Base-by-base conservation (phyloP, 306 rosid genomes). In the Boehmeria nivea region DNA sequence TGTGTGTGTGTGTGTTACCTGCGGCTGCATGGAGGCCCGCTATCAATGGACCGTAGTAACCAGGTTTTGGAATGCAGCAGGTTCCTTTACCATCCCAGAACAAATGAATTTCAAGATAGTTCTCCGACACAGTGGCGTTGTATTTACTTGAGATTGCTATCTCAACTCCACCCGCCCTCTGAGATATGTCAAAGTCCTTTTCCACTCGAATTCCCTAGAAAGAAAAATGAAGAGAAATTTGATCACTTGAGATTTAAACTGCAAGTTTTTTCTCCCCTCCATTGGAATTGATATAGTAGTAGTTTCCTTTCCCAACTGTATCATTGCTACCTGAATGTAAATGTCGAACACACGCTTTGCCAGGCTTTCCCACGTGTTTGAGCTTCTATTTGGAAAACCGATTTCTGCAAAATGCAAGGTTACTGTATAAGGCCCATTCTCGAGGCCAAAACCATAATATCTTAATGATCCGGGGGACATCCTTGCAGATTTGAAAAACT, bases 311-410 rank as follows among this genome's bases (percentile, higher is more conserved):
- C n/a, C n/a, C n/a, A n/a, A 33, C 11, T 5, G 11, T 33, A 4
- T 12, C 45, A n/a, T 11, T 1, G 24, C 31, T 37, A 83, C 89
- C 83, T 83, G 83, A 44, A 76, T 68, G 51, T 78, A 82, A 69
- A 82, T 67, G 43, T 78, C 74, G 58, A 82, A 82, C n/a, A 78
- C 61, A 43, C 85, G 83, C 33, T 80, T 71, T 38, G 85, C 89
- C 10, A 70, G 67, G 59, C 83, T 76, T 8, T 26, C 0, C 72
- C 66, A 76, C 4, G 64, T 60, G 13, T 46, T 3, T 16, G 72
- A 40, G 65, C 22, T 12, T 16, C 38, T 17, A 17, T 61, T 54
- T 0, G 12, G 46, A 64, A 61, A 76, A 71, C 64, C 72, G 38
- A 53, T 70, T 55, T 82, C 85, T 36, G 78, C 83, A 73, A 82